Conservation (phyloP, 2,329 filamentous ascomycete species). For the Stromatinia cepivora region DNA sequence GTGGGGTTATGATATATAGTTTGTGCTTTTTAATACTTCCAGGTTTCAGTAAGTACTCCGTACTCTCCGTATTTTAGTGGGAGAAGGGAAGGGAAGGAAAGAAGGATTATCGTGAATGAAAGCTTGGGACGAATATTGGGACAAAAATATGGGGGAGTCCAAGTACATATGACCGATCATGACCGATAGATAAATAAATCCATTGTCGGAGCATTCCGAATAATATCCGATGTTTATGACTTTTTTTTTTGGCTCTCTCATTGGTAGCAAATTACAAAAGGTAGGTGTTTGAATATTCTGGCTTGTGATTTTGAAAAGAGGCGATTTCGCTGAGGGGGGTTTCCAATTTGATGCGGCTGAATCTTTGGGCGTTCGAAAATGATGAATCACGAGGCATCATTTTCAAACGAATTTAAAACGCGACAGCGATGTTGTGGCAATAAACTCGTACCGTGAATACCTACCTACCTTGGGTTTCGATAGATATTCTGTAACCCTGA, state of each 20-base stretch:
- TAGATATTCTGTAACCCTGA: not conserved
- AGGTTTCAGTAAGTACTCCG: not conserved
- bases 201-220: not conserved
- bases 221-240: not conserved
- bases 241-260: not conserved
- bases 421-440: constrained; percentile 11
- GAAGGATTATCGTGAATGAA: no score
- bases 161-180: not conserved
- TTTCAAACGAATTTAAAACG: not conserved
- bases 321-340: not conserved
- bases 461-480: not conserved
- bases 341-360: not conserved
- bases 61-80: constrained; percentile 6
- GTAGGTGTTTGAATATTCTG: not conserved
- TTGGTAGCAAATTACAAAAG: not conserved
- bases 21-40: constrained; percentile 2
- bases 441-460: not conserved
- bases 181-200: no score
- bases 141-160: not conserved
- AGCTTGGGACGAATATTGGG: not conserved
- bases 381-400: constrained; percentile 2
- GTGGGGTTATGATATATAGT: not conserved
- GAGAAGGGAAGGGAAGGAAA: not conserved
- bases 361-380: not conserved
- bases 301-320: not conserved